Conservation (phyloP, 2,329 filamentous ascomycete species). For the Calonectria hawksworthii region DNA sequence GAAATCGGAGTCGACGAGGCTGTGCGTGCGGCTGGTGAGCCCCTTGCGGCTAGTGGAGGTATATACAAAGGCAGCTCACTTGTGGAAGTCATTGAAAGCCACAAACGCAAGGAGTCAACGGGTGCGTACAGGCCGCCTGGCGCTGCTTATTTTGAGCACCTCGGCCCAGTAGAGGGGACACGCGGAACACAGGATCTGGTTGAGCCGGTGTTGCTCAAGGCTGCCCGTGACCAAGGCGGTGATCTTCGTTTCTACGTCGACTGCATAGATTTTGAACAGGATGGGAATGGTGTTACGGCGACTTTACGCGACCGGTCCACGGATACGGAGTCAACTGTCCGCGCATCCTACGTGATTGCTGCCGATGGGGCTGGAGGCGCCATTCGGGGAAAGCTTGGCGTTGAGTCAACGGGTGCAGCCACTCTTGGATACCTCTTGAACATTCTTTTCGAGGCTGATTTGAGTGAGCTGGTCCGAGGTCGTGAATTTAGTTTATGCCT, state of each 20-base stretch:
- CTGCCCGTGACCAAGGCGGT: slow-evolving; percentile 1
- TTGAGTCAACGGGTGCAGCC: neutral
- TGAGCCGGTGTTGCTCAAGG: neutral
- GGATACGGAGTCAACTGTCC: neutral
- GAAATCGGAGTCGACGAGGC: slow-evolving; percentile 16
- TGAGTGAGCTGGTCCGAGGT: slow-evolving; percentile 3
- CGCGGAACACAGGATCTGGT: neutral
- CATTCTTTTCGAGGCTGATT: slow-evolving; percentile 3
- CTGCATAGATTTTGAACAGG: neutral
- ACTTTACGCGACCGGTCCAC: neutral
- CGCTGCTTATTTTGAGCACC: neutral
- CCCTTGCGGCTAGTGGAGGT: neutral
- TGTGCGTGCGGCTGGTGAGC: neutral
- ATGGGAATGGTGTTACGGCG: neutral
- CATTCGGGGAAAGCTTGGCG: neutral
- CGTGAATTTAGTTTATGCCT: slow-evolving; percentile 5
- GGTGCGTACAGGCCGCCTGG: neutral
- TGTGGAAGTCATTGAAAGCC: neutral
- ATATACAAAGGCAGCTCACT: slow-evolving; percentile 11
- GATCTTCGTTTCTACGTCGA: neutral
- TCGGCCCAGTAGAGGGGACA: slow-evolving; percentile 6
- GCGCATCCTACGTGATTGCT: slow-evolving; percentile 10
- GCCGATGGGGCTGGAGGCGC: slow-evolving; percentile 1
- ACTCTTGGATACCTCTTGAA: slow-evolving; percentile 3
- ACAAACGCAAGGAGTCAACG: neutral